These are phyloP conservation scores for Diplodia sapinea DNA, from an alignment of 2,329 filamentous ascomycete species.

Conservation along the genomic window DNA sequence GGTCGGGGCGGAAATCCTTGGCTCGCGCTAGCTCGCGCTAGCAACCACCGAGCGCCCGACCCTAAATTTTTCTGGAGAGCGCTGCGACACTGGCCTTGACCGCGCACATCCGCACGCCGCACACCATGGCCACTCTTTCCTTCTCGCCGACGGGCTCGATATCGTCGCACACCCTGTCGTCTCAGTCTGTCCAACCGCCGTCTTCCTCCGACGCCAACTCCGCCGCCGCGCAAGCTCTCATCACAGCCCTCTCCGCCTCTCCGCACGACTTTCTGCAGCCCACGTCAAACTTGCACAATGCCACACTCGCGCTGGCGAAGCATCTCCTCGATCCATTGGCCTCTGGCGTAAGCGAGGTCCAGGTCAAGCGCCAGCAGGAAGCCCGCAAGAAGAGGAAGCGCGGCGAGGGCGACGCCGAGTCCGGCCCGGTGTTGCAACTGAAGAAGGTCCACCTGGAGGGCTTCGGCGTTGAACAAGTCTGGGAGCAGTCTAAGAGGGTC, in stretches of 20 bases:
- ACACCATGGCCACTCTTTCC: constrained; percentile 32
- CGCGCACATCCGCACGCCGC: neutral
- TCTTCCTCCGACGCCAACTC: constrained; percentile 41
- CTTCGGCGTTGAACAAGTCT: constrained; percentile 87
- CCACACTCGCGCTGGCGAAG: constrained; percentile 78
- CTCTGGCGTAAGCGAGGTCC: constrained; percentile 72
- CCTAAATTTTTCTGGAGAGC: constrained; percentile 30
- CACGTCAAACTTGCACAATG: constrained; percentile 66
- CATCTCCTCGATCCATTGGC: constrained; percentile 80
- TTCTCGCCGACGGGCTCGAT: constrained; percentile 48
- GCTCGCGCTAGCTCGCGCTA: neutral
- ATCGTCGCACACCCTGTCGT: constrained; percentile 49
- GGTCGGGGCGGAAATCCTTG: constrained; percentile 10
- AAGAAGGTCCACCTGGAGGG: constrained; percentile 85
- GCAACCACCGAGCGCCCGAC: constrained; percentile 1
- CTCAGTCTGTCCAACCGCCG: constrained; percentile 45
- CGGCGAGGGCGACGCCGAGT: constrained; percentile 55
- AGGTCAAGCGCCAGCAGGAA: constrained; percentile 70
- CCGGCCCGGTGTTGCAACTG: constrained; percentile 68
- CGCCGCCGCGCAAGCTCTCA: constrained; percentile 51
- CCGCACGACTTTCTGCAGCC: constrained; percentile 82
- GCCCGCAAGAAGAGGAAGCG: constrained; percentile 79
- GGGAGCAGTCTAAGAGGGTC: constrained; percentile 89
- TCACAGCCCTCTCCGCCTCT: constrained; percentile 64
- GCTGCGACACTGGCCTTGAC: constrained; percentile 3